Evolutionary conservation across 2,329 filamentous ascomycete species (phyloP), one percentile per base, ranked within the genome.

Genomic region (Trichoderma endophyticum): DNA sequence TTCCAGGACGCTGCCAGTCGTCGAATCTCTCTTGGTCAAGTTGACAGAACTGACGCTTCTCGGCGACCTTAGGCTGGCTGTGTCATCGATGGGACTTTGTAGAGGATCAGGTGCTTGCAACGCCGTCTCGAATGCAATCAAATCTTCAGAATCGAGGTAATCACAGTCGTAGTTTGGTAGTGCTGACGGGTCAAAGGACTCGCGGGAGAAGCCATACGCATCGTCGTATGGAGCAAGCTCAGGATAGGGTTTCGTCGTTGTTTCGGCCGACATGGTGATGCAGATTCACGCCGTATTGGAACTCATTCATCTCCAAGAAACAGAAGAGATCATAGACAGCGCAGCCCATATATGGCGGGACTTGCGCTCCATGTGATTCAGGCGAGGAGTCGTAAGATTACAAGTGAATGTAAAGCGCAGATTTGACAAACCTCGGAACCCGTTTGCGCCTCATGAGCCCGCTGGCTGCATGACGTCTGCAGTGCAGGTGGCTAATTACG

Each of bases 91-190:
- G 63, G 88, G 85, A 14, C 87, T 90, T 43, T 92, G 90, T 54
- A 91, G 86, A 1, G 89, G 89, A 73, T 97, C 94, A 0, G 95
- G 94, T 1, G 93, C 93, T n/a, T 90, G 88, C 9, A 98, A 87
- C 8, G 95, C 95, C 72, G 88, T 89, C 73, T 92, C 91, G 80
- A 98, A 98, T 70, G 92, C 91, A 48, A 88, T 85, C 36, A 97
- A 85, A 78, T 97, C 92, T 72, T 89, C 89, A 54, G 90, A 85
- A 59, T 88, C 82, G 76, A 97, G 85, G 79, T 98, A 98, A 71
- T 96, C 90, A 77, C 87, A 87, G 80, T 95, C 88, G 81, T 86
- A 89, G 81, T 97, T 94, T n/a, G 94, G 95, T 24, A 98, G 86
- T 48, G 83, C 84, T 18, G 86, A 86, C 73, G 87, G 85, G 80